phyloP scores from a whole-genome alignment of 1,284 basidiomycete species.

The Microbotryum violaceum region DNA sequence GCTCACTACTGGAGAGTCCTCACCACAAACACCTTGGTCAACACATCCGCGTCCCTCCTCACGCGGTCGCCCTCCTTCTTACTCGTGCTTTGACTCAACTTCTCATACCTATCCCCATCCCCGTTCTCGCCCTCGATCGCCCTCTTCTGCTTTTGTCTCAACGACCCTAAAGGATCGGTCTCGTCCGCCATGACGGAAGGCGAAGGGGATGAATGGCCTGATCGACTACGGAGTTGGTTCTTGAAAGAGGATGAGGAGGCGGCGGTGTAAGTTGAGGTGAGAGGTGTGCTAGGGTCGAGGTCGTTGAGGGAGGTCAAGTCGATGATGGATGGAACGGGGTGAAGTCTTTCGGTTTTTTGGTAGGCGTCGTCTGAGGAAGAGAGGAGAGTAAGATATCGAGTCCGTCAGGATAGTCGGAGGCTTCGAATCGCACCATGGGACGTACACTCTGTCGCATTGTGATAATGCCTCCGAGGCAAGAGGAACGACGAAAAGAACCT shows the following conservation, averaged over 20 bases:
- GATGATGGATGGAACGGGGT: conserved; percentile 74
- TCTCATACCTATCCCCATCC: not conserved
- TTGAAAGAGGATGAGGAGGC: conserved; percentile 38
- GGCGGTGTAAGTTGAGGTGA: conserved; percentile 39
- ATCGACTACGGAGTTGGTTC: conserved; percentile 38
- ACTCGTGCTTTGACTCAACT: not conserved
- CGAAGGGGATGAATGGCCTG: not conserved
- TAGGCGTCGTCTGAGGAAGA: conserved; percentile 71
- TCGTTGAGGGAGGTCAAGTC: conserved; percentile 52
- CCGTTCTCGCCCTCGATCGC: not conserved
- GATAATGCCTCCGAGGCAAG: conserved; percentile 37
- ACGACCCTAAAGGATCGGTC: conserved; percentile 36
- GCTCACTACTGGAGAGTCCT: not conserved
- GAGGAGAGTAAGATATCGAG: conserved; percentile 28
- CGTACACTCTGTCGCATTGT: conserved; percentile 29
- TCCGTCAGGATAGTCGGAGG: not conserved
- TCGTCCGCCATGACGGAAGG: not conserved
- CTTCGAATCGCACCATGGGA: not conserved
- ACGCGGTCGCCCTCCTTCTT: not conserved
- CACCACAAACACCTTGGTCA: conserved; percentile 25
- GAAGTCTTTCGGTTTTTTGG: conserved; percentile 55
- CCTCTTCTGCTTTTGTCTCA: not conserved
- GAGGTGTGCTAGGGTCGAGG: conserved; percentile 22
- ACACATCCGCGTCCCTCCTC: conserved; percentile 24
- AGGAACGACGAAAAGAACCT: conserved; percentile 52